These are phyloP conservation scores for Botryotinia convoluta DNA, from an alignment of 2,329 filamentous ascomycete genomes.

Conservation along the genomic window DNA sequence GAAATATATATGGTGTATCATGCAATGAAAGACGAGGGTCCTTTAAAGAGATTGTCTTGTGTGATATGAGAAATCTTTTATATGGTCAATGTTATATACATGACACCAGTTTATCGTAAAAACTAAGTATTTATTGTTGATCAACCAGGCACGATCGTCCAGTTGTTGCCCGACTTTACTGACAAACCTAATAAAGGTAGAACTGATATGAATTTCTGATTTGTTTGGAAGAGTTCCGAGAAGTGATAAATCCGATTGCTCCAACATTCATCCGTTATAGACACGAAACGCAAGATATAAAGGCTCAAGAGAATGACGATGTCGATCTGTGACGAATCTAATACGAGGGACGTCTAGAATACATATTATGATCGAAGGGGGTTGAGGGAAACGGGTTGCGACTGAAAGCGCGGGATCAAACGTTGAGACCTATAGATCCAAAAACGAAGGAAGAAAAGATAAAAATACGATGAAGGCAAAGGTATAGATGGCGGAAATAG, in stretches of 20 bases:
- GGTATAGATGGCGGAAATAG: conserved; percentile 10
- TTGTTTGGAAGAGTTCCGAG: not conserved
- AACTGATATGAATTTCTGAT: not conserved
- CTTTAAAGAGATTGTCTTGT: not conserved
- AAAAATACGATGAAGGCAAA: conserved; percentile 48
- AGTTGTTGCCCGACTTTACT: conserved; percentile 16
- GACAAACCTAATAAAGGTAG: conserved; percentile 59
- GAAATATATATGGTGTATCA: not conserved
- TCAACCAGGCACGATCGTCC: conserved; percentile 4
- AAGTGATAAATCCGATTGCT: not conserved
- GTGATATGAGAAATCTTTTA: not conserved
- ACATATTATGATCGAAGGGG: not conserved
- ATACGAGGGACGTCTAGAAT: not conserved
- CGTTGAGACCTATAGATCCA: not conserved
- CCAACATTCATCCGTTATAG: not conserved
- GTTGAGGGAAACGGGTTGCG: conserved; percentile 4
- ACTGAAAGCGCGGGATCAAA: not conserved
- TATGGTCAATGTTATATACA: conserved; percentile 11
- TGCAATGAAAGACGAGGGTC: not conserved
- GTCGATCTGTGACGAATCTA: not conserved
- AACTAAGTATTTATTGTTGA: not conserved
- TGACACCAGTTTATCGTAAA: not conserved
- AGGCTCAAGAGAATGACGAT: not conserved
- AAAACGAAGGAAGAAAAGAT: not conserved
- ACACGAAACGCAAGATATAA: conserved; percentile 16